Percentiles rank a stretch among this genome's conserved stretches.
Evolutionary conservation across 2,329 filamentous ascomycete genomes (phyloP).

Genomic region (Harringtonia lauricola): DNA sequence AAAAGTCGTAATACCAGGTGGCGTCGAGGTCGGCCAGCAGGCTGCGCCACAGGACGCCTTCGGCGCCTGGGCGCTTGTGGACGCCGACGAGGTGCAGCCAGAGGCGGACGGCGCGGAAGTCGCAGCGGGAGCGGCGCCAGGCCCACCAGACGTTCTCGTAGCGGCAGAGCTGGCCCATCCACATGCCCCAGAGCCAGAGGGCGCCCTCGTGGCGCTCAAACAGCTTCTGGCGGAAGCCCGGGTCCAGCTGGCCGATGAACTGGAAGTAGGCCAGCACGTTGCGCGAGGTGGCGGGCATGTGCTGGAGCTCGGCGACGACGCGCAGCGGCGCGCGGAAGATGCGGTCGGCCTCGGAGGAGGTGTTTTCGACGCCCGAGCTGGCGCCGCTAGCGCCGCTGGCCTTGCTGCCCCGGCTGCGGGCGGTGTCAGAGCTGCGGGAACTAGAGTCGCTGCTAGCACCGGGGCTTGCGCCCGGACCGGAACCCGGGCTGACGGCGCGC

Average conservation of each 20-base stretch:
- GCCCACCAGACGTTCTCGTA: constrained; percentile 13
- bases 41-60: constrained; percentile 11
- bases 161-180: constrained; percentile 16
- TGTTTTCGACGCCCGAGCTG: background rate
- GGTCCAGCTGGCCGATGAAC: constrained; percentile 12
- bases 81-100: constrained; percentile 13
- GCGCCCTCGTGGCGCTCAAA: constrained; percentile 12
- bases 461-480: background rate
- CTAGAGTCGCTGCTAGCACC: background rate
- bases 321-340: constrained; percentile 12
- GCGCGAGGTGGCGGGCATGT: constrained; percentile 4
- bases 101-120: constrained; percentile 14
- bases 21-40: constrained; percentile 11
- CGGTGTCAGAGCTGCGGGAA: background rate
- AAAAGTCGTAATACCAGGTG: constrained; percentile 12
- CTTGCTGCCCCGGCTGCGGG: background rate
- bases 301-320: constrained; percentile 11
- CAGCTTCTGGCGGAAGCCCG: constrained; percentile 10
- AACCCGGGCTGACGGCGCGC: too few species aligned
- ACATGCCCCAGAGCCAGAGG: constrained; percentile 16
- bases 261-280: constrained; percentile 13
- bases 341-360: constrained; percentile 6
- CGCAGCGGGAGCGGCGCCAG: constrained; percentile 12
- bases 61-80: constrained; percentile 6
- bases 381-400: background rate